Base-by-base conservation (phyloP, 2,329 filamentous ascomycete species). In the Aspergillus brasiliensis region DNA sequence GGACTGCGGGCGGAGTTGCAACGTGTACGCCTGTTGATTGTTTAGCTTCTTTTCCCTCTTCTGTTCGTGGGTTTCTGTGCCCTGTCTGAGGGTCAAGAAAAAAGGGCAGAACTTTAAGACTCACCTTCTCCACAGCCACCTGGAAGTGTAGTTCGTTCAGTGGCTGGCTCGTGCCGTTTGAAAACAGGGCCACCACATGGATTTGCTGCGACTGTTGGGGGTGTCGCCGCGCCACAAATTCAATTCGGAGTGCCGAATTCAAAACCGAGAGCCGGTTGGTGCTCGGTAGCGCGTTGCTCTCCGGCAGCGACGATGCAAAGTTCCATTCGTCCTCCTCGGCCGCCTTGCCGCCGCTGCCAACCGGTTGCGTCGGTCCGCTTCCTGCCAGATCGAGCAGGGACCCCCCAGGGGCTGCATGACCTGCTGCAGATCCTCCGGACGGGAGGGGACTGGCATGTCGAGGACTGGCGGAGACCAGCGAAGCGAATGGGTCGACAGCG, bases 101-200 rank as follows among this genome's bases (percentile, higher is more conserved):
- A 34, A 11, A 10, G 31, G 31, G 11, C 11, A 4, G 31, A 34
- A 34, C 11, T 34, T 34, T 21, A 21, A 8, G 13, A 37, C 49
- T 65, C 80, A 96, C 93, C 86, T 94, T 98, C 61, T 94, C 95
- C 28, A 97, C 94, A 3, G 95, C 95, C 40, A 96, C 83, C 75
- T 97, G 91, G 71, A 97, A 96, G 60, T 94, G 92, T 28, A 99
- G 80, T 64, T 96, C 90, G 3, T 85, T 84, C 21, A 99, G 84
- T 0, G 86, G 84, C 69, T 90, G 84, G 2, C 84, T 77, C 0
- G 88, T 90, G 61, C 86, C 89, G 74, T 96, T 99, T 17, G 91
- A 92, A 73, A 97, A 96, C n/a, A 85, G 83, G 63, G 92, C 91
- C 3, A 87, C 79, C 49, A 98, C 85, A 28, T 85, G 82, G 47